Evolutionary conservation across 768 basidiomycete genomes (phyloP).

Genomic region (Panellus pusillus): DNA sequence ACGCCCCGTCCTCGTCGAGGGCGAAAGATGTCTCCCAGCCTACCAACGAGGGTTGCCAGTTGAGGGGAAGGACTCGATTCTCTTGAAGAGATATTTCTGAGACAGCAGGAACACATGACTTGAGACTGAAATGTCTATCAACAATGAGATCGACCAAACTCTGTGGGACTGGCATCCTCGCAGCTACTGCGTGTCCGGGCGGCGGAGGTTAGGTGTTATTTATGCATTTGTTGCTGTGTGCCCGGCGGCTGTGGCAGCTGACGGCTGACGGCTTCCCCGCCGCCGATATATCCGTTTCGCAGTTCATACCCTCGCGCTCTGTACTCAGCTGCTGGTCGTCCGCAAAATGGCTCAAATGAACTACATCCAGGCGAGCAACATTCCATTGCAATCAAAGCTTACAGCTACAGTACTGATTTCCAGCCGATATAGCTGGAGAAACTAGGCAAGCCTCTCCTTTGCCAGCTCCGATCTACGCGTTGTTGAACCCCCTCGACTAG

Average conservation of each 20-base stretch:
- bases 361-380: constrained; percentile 52
- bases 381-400: background rate
- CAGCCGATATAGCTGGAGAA: constrained; percentile 70
- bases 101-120: no score
- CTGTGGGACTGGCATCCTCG: no score
- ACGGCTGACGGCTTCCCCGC: no score
- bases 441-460: constrained; percentile 50
- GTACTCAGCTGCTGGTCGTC: no score
- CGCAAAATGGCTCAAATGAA: constrained; percentile 38
- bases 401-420: background rate
- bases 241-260: no score
- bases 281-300: background rate
- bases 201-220: no score
- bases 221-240: no score
- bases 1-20: background rate
- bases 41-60: background rate
- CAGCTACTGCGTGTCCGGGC: no score
- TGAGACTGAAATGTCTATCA: background rate
- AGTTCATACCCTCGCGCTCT: background rate
- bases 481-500: constrained; percentile 39
- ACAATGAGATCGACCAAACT: no score
- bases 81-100: no score
- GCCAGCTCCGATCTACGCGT: no score
- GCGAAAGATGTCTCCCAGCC: background rate
- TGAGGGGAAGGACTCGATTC: no score